Conservation (phyloP, 2,329 filamentous ascomycete genomes). For the Botryosphaeria dothidea region DNA sequence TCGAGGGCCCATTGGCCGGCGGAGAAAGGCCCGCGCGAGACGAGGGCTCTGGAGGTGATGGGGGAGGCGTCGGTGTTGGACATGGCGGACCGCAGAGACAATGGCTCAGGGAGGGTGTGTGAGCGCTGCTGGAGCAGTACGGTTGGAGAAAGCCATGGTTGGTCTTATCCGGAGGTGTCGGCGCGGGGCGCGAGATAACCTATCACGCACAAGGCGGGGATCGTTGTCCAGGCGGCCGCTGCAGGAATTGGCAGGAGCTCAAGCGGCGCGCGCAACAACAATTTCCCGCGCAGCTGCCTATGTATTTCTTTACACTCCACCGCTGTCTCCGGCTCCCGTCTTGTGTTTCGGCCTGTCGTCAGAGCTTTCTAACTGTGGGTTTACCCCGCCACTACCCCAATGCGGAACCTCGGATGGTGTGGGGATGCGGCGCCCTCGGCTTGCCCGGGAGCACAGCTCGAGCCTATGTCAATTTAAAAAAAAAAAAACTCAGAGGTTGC, state of each 20-base stretch:
- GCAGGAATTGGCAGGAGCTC: background rate
- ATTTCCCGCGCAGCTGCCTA: background rate
- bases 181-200: background rate
- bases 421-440: background rate
- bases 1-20: conserved; percentile 42
- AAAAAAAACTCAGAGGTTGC: too few species aligned
- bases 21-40: conserved; percentile 35
- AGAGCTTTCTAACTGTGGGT: background rate
- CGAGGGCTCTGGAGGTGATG: conserved; percentile 32
- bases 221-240: background rate
- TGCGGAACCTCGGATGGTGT: background rate
- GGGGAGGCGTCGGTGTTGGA: background rate
- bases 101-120: background rate
- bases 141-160: background rate
- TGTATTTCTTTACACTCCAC: background rate
- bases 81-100: background rate
- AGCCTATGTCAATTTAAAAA: too few species aligned
- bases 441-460: too few species aligned
- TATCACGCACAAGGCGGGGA: background rate
- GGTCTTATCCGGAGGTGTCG: conserved; percentile 6
- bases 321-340: conserved; percentile 31
- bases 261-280: background rate
- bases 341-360: conserved; percentile 13
- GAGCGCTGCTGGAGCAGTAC: background rate
- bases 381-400: background rate